phyloP scores from a whole-genome alignment of 345 rosid genomes.

The Turritis glabra region DNA sequence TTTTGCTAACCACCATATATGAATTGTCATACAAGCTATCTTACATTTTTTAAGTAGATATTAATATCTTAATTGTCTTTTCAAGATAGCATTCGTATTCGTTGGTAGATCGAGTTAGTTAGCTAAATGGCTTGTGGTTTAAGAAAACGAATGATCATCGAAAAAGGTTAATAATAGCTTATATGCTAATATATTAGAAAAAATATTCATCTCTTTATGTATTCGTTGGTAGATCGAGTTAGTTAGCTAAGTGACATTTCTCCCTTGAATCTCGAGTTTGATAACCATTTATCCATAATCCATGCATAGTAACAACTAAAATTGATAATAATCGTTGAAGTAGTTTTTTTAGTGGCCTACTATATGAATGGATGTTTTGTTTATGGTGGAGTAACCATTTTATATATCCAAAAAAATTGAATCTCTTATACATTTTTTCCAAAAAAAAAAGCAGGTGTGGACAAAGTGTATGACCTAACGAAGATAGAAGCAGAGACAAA shows the following conservation, averaged over 20 bases:
- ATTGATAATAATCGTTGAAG: no score
- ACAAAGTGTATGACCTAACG: slow-evolving; percentile 64
- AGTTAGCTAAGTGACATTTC: no score
- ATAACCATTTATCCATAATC: no score
- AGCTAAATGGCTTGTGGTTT: slow-evolving; percentile 13
- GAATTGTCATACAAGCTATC: slow-evolving; percentile 27
- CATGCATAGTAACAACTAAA: no score
- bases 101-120: slow-evolving; percentile 25
- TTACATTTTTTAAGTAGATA: not conserved
- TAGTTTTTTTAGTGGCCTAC: no score
- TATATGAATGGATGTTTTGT: no score
- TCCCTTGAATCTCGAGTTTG: not conserved
- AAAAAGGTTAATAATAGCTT: slow-evolving; percentile 14
- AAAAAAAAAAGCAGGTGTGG: slow-evolving; percentile 45
- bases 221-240: no score
- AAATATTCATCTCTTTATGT: not conserved
- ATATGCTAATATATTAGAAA: not conserved
- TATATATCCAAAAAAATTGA: no score
- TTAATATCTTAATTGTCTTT: not conserved
- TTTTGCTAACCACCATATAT: slow-evolving; percentile 34
- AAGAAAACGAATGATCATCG: slow-evolving; percentile 25
- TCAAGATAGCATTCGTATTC: slow-evolving; percentile 15
- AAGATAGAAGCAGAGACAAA: slow-evolving; percentile 51
- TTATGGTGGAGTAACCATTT: no score
- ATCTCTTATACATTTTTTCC: not conserved